These are phyloP conservation scores for Moricandia moricandioides DNA, from an alignment of 345 rosid genomes.

Conservation along the genomic window DNA sequence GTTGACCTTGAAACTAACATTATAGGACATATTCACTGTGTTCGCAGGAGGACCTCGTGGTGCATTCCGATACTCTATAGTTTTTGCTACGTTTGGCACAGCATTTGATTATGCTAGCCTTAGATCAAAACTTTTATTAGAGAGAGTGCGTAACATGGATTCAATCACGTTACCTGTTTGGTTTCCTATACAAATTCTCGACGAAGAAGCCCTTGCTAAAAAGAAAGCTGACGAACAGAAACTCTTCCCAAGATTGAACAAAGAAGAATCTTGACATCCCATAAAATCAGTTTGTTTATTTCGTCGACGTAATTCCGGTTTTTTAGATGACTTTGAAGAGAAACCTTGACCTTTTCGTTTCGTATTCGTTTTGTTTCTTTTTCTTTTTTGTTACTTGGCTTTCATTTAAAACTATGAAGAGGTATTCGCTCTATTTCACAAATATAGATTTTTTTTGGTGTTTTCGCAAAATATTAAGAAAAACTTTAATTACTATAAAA, in stretches of 20 bases:
- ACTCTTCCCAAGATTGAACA: conserved; percentile 52
- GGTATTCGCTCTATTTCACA: too few species aligned
- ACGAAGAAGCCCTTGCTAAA: conserved; percentile 71
- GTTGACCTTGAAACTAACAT: not conserved
- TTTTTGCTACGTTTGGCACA: conserved; percentile 62
- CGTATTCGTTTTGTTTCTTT: not conserved
- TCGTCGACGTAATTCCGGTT: too few species aligned
- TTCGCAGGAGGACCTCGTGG: conserved; percentile 67
- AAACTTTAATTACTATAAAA: too few species aligned
- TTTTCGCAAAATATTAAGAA: too few species aligned
- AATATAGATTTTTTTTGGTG: too few species aligned
- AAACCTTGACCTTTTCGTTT: not conserved
- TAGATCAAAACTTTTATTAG: conserved; percentile 45
- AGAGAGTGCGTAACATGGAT: conserved; percentile 32
- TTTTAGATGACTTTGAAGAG: not conserved
- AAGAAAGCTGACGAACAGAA: conserved; percentile 66
- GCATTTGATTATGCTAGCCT: conserved; percentile 52
- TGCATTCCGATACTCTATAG: conserved; percentile 59
- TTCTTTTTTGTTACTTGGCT: too few species aligned
- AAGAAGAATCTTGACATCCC: conserved; percentile 55
- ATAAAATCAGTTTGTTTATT: too few species aligned
- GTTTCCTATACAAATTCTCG: conserved; percentile 80
- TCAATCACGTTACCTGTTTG: conserved; percentile 66
- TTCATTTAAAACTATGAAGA: too few species aligned
- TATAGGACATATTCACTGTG: not conserved